Conservation (phyloP, 2,329 filamentous ascomycete genomes). For the Diaporthe destruens region DNA sequence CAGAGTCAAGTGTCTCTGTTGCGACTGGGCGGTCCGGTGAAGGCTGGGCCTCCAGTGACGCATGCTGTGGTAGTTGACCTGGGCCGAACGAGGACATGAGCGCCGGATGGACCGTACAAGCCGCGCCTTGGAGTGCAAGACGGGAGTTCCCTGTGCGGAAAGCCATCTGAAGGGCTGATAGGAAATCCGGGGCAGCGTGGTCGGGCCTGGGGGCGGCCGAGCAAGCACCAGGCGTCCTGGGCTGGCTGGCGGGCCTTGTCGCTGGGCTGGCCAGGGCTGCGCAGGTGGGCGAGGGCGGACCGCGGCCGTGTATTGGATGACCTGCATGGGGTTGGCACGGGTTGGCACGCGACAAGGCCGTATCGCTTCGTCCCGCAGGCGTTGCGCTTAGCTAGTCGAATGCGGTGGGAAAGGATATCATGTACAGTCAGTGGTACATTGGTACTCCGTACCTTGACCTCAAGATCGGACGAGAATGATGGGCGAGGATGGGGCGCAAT, state of each 20-base stretch:
- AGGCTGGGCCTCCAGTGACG: background rate
- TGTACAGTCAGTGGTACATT: background rate
- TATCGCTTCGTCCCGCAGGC: constrained; percentile 26
- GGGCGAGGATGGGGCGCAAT: constrained; percentile 24
- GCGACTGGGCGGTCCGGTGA: no score
- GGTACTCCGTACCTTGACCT: no score
- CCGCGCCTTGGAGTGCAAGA: background rate
- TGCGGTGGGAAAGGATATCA: constrained; percentile 12
- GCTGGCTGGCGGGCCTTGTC: background rate
- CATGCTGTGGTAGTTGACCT: no score
- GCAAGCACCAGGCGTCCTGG: constrained; percentile 12
- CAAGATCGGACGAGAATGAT: constrained; percentile 21
- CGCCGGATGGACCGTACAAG: no score
- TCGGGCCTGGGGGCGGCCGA: constrained; percentile 15
- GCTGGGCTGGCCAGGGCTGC: constrained; percentile 16
- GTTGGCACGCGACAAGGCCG: constrained; percentile 35
- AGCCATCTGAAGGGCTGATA: constrained; percentile 10
- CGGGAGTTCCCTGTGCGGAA: background rate
- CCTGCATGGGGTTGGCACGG: constrained; percentile 31
- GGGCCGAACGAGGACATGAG: background rate
- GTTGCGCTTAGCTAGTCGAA: constrained; percentile 35
- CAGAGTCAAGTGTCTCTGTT: constrained; percentile 2
- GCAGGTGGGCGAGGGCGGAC: constrained; percentile 17
- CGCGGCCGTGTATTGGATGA: constrained; percentile 16
- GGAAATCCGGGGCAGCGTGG: constrained; percentile 19